These are phyloP conservation scores for barrel medic (Medicago truncatula) DNA, from an alignment of 306 rosid species.

Conservation along the genomic window MtrunA17r5.0-ANR NC_053044.1:40475501-40476000, in stretches of 20 bases:
- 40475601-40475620: conserved; percentile 86
- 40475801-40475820: not conserved
- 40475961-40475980: conserved; percentile 34
- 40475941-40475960: conserved; percentile 77
- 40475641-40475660: conserved; percentile 80
- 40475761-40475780: conserved; percentile 80
- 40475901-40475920: conserved; percentile 51
- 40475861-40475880: conserved; percentile 67
- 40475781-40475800: conserved; percentile 52
- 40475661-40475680: conserved; percentile 60
- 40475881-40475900: conserved; percentile 72
- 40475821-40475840: not conserved
- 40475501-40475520: conserved; percentile 56
- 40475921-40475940: conserved; percentile 54
- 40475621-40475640: conserved; percentile 74
- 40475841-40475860: conserved; percentile 44
- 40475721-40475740: conserved; percentile 89
- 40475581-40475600: conserved; percentile 58
- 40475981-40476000: too few species aligned
- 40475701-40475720: conserved; percentile 75
- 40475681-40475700: conserved; percentile 53
- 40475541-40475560: conserved; percentile 68
- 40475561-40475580: conserved; percentile 64
- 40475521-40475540: conserved; percentile 63
- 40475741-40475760: conserved; percentile 70